Conservation (phyloP, 139 green algal species). For the Coelastrella sp. region DNA sequence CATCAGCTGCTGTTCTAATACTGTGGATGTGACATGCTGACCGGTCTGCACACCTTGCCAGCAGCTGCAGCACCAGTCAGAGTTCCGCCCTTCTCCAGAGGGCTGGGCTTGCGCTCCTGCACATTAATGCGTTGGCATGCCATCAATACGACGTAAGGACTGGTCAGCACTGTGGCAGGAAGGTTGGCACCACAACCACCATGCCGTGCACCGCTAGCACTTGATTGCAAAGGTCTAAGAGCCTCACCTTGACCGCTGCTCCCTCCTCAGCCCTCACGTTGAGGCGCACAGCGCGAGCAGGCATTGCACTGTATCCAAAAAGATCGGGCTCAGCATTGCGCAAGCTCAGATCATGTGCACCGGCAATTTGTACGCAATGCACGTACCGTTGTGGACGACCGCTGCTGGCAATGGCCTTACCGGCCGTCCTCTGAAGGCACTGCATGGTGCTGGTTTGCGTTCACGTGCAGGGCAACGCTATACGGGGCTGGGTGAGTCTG, state of each 20-base stretch:
- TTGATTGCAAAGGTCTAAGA: no score
- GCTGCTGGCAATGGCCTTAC: background rate
- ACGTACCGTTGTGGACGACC: conserved; percentile 2
- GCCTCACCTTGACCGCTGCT: conserved; percentile 33
- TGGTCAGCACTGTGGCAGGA: background rate
- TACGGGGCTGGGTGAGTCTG: background rate
- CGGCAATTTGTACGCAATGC: background rate
- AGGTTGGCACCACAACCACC: background rate
- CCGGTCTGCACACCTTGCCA: conserved; percentile 67
- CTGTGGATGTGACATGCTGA: background rate
- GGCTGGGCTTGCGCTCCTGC: conserved; percentile 68
- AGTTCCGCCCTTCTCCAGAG: conserved; percentile 79
- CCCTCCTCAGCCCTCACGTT: conserved; percentile 31
- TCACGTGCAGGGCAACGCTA: background rate
- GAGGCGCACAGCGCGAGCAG: background rate
- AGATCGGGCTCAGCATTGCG: background rate
- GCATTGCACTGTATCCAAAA: conserved; percentile 12
- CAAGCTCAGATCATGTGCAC: background rate
- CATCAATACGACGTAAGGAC: no score
- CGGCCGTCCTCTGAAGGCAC: conserved; percentile 2
- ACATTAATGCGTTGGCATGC: background rate
- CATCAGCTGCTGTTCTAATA: background rate
- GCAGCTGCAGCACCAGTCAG: conserved; percentile 72
- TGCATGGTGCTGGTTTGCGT: conserved; percentile 13
- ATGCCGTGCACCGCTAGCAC: no score